Percentiles rank a stretch among this genome's conserved stretches.
Evolutionary conservation across 768 basidiomycete genomes (phyloP).

Genomic region (Boletus reticuloceps): DNA sequence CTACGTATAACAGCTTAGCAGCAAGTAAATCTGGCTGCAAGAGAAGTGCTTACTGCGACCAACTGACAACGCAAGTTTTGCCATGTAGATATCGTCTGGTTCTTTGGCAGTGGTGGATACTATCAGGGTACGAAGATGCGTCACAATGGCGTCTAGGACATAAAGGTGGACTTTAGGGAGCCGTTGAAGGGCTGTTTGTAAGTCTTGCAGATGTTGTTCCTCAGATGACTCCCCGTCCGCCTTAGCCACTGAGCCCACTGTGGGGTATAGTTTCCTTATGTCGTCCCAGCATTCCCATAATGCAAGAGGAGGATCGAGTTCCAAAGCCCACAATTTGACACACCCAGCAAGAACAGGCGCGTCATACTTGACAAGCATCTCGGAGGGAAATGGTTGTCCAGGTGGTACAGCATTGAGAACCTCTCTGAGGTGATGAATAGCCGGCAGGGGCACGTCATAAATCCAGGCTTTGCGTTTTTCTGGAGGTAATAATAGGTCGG

Average conservation of each 20-base stretch:
- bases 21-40: not conserved
- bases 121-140: slow-evolving; percentile 73
- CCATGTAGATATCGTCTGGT: slow-evolving; percentile 72
- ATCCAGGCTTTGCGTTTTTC: slow-evolving; percentile 93
- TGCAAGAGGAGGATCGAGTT: slow-evolving; percentile 83
- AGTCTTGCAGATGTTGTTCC: slow-evolving; percentile 59
- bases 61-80: slow-evolving; percentile 84
- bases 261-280: slow-evolving; percentile 81
- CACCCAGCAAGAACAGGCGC: slow-evolving; percentile 82
- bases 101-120: slow-evolving; percentile 69
- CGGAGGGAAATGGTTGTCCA: slow-evolving; percentile 42
- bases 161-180: slow-evolving; percentile 78
- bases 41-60: slow-evolving; percentile 66
- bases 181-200: slow-evolving; percentile 61
- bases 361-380: slow-evolving; percentile 74
- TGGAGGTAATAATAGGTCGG: slow-evolving; percentile 22
- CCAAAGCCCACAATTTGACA: slow-evolving; percentile 88
- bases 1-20: slow-evolving; percentile 35
- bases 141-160: slow-evolving; percentile 74
- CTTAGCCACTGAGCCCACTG: slow-evolving; percentile 56
- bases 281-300: slow-evolving; percentile 94
- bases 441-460: slow-evolving; percentile 85
- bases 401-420: slow-evolving; percentile 70
- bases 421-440: slow-evolving; percentile 84
- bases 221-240: slow-evolving; percentile 51